Percentiles rank a stretch among this genome's conserved stretches.
Evolutionary conservation across 176 grass and related monocot genomes (phyloP).

Genomic region (Bolboschoenus planiculmis): DNA sequence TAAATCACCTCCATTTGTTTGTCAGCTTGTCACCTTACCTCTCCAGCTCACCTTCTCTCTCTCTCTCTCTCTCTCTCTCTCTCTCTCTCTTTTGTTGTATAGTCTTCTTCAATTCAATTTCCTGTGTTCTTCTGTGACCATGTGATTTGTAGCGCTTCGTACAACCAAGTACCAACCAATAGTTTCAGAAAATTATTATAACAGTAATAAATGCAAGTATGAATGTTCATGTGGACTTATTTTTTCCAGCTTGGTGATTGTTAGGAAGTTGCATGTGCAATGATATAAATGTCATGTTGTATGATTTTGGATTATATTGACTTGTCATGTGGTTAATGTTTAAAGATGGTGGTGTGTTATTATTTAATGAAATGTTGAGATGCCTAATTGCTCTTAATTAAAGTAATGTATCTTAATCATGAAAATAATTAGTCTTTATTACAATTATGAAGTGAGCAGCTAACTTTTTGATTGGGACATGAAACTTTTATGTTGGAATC

Average conservation of each 20-base stretch:
- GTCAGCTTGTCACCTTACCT: slow-evolving; percentile 15
- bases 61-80: no score
- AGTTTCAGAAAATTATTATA: neutral
- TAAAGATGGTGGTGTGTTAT: neutral
- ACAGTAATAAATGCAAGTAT: neutral
- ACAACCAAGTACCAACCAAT: neutral
- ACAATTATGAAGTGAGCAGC: neutral
- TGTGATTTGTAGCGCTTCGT: neutral
- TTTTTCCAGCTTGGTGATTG: neutral
- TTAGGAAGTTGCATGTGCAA: neutral
- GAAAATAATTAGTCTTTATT: neutral
- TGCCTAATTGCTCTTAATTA: neutral
- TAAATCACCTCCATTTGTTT: neutral
- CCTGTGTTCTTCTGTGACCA: neutral
- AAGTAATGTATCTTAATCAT: neutral
- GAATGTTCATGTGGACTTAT: neutral
- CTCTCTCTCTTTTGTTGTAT: slow-evolving; percentile 27
- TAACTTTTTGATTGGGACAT: neutral
- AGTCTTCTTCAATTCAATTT: slow-evolving; percentile 19
- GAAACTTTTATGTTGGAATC: neutral
- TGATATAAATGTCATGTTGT: neutral
- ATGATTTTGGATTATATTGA: neutral
- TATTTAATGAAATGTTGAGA: neutral
- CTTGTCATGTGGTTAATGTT: neutral
- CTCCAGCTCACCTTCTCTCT: slow-evolving; percentile 16